Conservation (phyloP, 169 alveolate genomes). For the Pseudocohnilembus persalinus region DNA sequence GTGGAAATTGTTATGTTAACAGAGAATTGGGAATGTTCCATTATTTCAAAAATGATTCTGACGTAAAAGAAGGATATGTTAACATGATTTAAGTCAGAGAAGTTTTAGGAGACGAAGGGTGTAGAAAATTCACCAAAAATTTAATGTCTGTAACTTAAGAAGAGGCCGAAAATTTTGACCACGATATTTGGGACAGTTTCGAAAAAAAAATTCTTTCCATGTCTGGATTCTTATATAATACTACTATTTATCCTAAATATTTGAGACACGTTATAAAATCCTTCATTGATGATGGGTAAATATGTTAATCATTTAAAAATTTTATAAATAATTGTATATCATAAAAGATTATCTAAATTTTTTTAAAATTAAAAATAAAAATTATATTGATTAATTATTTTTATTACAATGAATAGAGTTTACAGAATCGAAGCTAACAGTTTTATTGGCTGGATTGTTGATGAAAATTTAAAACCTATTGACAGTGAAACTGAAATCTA, state of each 20-base stretch:
- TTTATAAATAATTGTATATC: too few species aligned
- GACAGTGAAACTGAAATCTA: neutral
- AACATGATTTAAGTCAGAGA: slow-evolving; percentile 33
- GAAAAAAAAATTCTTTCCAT: slow-evolving; percentile 17
- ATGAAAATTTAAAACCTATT: neutral
- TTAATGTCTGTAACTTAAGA: slow-evolving; percentile 20
- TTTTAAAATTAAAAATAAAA: too few species aligned
- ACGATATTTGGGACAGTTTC: slow-evolving; percentile 36
- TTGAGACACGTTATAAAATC: neutral
- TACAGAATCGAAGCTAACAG: slow-evolving; percentile 17
- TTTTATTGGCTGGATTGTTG: slow-evolving; percentile 11
- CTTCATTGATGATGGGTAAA: slow-evolving; percentile 14
- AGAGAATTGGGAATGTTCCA: slow-evolving; percentile 14
- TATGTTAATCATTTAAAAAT: too few species aligned
- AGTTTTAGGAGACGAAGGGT: slow-evolving; percentile 15
- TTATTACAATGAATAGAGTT: neutral
- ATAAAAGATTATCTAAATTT: too few species aligned
- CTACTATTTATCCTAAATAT: neutral
- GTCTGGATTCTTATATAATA: neutral
- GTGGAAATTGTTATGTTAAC: slow-evolving; percentile 29
- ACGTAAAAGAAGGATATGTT: slow-evolving; percentile 24
- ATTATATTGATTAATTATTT: too few species aligned
- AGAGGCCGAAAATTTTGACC: neutral
- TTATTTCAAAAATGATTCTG: slow-evolving; percentile 17
- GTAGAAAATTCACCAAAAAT: slow-evolving; percentile 3